Evolutionary conservation across 139 green algal genomes (phyloP), one percentile per base, ranked within the genome.

Genomic region (Diplosphaera chodatii): DNA sequence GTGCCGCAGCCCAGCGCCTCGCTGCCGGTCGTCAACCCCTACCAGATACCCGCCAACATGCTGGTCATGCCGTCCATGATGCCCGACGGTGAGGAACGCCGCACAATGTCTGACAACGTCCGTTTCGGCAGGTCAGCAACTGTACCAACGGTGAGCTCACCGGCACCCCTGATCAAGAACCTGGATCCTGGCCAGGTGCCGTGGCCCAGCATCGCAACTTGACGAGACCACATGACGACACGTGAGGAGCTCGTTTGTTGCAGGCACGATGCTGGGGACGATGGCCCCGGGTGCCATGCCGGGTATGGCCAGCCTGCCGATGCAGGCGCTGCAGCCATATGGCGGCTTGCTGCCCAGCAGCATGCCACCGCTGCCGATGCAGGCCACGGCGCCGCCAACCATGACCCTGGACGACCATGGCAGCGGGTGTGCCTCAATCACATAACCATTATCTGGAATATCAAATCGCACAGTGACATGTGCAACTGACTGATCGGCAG

Each of bases 41-140:
- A 59, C 48, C 48, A 59, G 48, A 59, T 59, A n/a, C 48, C 48
- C 10, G 48, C 48, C 48, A 59, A 59, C 48, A 59, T 59, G 48
- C 18, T 59, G 48, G 48, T 59, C 48, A 59, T 59, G 48, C 48
- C 48, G 48, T 59, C 48, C 18, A 59, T 59, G 48, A 59, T 59
- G 48, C 48, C 48, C 48, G 48, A 59, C 25, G 48, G 48, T 59
- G 48, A 23, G 48, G n/a, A n/a, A n/a, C n/a, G n/a, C n/a, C n/a
- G n/a, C n/a, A n/a, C n/a, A n/a, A n/a, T n/a, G n/a, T n/a, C n/a
- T n/a, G n/a, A n/a, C n/a, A n/a, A n/a, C n/a, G n/a, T n/a, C n/a
- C n/a, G n/a, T n/a, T n/a, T n/a, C n/a, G n/a, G 37, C 37, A 48
- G 37, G 37, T 8, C 37, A 48, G n/a, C n/a, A n/a, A n/a, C n/a